phyloP scores from a whole-genome alignment of 164 flowering plant genomes.

The Magnolia kwangsiensis region DNA sequence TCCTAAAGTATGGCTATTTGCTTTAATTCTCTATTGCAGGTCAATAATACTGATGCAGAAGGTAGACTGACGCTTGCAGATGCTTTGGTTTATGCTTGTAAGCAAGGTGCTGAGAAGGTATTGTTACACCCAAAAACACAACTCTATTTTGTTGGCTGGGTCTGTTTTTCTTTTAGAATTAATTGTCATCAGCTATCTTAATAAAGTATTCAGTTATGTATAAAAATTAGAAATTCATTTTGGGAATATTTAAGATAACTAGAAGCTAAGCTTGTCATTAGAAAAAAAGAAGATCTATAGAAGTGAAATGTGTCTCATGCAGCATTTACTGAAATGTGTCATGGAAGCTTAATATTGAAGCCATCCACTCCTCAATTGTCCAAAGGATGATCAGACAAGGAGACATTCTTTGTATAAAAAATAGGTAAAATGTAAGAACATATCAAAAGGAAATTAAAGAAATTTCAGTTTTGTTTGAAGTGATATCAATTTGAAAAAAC shows the following conservation, averaged over 20 bases:
- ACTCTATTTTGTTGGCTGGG: background rate
- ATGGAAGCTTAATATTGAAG: no score
- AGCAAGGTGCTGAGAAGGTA: conserved; percentile 97
- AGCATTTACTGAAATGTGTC: no score
- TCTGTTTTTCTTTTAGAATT: background rate
- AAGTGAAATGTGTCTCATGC: no score
- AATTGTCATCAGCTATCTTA: background rate
- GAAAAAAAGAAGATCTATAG: no score
- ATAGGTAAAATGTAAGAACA: no score
- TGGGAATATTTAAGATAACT: background rate
- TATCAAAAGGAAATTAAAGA: no score
- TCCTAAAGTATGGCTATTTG: background rate
- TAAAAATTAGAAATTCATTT: background rate
- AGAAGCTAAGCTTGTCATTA: no score
- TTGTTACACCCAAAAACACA: background rate
- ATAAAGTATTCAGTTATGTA: background rate
- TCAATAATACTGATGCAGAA: conserved; percentile 96
- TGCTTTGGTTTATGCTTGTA: conserved; percentile 95
- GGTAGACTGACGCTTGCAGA: conserved; percentile 98
- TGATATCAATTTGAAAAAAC: no score
- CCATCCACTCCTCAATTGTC: no score
- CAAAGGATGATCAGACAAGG: no score
- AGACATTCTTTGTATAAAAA: no score
- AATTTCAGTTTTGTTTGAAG: no score
- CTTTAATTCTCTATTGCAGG: conserved; percentile 38